phyloP scores from a whole-genome alignment of 2,329 filamentous ascomycete species.

The Aspergillus luchuensis region DNA sequence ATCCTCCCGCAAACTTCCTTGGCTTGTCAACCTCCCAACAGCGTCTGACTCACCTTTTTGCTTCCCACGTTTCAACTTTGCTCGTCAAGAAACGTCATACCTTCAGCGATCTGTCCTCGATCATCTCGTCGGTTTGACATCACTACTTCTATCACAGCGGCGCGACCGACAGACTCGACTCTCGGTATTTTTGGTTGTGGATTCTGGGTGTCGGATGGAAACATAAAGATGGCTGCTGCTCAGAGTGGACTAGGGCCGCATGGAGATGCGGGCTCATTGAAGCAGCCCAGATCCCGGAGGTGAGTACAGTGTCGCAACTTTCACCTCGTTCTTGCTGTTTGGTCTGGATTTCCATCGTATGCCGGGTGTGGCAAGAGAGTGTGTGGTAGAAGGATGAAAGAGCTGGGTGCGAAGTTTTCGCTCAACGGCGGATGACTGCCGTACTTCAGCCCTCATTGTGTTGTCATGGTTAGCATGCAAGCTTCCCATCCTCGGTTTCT shows the following conservation, averaged over 20 bases:
- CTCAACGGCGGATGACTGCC: not conserved
- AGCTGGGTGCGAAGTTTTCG: not conserved
- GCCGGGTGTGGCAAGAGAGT: not conserved
- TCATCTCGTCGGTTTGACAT: constrained; percentile 7
- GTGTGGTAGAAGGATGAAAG: not conserved
- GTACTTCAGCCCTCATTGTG: not conserved
- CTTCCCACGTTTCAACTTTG: constrained; percentile 9
- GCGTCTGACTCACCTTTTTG: constrained; percentile 23
- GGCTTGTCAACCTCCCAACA: constrained; percentile 33
- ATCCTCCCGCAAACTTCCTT: constrained; percentile 41
- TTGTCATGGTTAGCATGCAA: not conserved
- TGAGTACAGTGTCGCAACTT: constrained; percentile 44
- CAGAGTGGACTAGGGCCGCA: constrained; percentile 52
- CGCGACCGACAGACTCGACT: constrained; percentile 5
- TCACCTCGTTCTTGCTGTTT: not conserved
- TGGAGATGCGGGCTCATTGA: constrained; percentile 59
- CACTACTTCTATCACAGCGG: not conserved
- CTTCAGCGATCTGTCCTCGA: constrained; percentile 7
- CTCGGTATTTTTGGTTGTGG: constrained; percentile 18
- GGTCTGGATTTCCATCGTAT: not conserved
- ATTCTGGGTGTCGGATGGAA: constrained; percentile 38
- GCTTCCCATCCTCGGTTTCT: not conserved
- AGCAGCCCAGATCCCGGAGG: constrained; percentile 61
- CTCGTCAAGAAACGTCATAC: constrained; percentile 16
- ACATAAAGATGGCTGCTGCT: constrained; percentile 45